Conservation (phyloP, 2,329 filamentous ascomycete species). For the Stachybotrys chartarum region DNA sequence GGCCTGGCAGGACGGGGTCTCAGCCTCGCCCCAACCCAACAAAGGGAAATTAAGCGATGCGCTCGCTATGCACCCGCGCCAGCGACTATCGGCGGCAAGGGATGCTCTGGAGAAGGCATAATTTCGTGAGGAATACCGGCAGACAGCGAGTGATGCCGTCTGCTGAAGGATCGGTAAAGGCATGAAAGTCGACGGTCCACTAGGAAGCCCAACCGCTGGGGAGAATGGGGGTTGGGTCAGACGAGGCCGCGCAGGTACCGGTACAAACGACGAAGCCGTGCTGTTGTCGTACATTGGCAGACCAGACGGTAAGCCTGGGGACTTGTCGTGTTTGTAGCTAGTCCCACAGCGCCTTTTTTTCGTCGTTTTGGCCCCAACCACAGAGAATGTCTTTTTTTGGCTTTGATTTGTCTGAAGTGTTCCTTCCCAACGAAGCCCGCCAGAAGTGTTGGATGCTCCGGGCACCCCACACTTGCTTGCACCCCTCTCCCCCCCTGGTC, state of each 20-base stretch:
- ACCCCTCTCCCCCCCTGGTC: not conserved
- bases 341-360: slow-evolving; percentile 5
- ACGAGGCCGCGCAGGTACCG: not conserved
- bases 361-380: not conserved
- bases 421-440: not conserved
- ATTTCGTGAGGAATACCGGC: no score
- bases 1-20: not conserved
- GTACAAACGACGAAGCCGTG: not conserved
- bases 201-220: not conserved
- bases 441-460: not conserved
- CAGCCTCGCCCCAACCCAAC: not conserved
- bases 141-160: no score
- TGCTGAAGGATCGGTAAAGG: no score
- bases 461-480: no score
- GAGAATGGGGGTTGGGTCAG: not conserved
- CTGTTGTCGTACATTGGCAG: not conserved
- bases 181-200: not conserved
- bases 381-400: not conserved
- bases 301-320: not conserved
- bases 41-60: not conserved
- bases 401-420: not conserved
- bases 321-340: not conserved
- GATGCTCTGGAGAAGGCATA: no score
- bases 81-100: not conserved
- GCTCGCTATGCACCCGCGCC: not conserved